phyloP scores from a whole-genome alignment of 208 protist genomes.

The Kentomonas sorsogonicus region DNA sequence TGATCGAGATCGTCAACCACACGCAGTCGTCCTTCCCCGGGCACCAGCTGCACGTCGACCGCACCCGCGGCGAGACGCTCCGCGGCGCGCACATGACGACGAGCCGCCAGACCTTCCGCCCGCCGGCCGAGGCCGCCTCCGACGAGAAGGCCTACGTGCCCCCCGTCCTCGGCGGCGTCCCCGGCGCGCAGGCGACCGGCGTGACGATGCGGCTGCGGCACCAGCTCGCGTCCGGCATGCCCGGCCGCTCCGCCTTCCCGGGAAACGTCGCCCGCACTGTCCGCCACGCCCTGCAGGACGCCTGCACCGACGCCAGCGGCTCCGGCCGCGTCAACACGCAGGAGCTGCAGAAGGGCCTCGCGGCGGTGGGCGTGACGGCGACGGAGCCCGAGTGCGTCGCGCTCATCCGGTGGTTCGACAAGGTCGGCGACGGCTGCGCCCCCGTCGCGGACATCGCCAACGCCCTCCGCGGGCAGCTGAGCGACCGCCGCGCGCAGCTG shows the following conservation, averaged over 20 bases:
- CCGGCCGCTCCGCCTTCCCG: conserved; percentile 50
- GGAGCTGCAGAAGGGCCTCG: conserved; percentile 64
- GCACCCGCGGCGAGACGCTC: conserved; percentile 19
- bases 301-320: conserved; percentile 19
- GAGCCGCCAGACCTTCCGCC: conserved; percentile 12
- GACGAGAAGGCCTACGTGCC: conserved; percentile 32
- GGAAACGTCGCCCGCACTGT: conserved; percentile 67
- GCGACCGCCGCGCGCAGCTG: conserved; percentile 54
- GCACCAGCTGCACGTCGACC: conserved; percentile 81
- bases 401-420: conserved; percentile 67
- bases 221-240: conserved; percentile 39
- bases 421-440: conserved; percentile 28
- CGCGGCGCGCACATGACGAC: conserved; percentile 14
- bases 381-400: conserved; percentile 56
- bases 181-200: conserved; percentile 49
- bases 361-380: conserved; percentile 25
- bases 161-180: conserved; percentile 43
- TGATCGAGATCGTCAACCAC: conserved; percentile 74
- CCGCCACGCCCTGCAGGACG: conserved; percentile 28
- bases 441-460: conserved; percentile 40
- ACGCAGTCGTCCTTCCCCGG: conserved; percentile 66
- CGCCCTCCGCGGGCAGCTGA: conserved; percentile 64
- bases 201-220: conserved; percentile 66
- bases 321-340: conserved; percentile 45
- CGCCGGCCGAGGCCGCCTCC: background rate